Base-by-base conservation (phyloP, 805 yeast species). In the Clavispora fructus region DNA sequence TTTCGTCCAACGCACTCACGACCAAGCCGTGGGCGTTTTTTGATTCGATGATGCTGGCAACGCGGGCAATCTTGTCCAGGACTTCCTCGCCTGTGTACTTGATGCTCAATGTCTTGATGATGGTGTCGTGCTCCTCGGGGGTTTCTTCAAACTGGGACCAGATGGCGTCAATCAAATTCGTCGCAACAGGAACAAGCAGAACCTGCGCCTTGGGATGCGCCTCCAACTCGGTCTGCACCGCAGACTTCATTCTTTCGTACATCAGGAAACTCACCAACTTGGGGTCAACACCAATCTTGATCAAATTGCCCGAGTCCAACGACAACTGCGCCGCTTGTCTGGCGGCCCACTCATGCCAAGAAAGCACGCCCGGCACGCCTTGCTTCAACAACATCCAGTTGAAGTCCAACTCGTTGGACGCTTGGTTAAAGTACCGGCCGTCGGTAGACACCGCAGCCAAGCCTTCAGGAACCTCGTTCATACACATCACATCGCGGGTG, bases 101-200 rank as follows among this genome's bases (percentile, higher is more conserved):
- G 3, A 64, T 57, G 42, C 73, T 78, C 45, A 88, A 74, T 25
- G 71, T 61, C 30, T 73, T 62, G 40, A 91, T 71, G 39, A 73
- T 75, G 13, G 71, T 60, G 23, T 80, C 73, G 46, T 87, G 70
- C 10, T 56, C 27, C 5, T 55, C 59, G 23, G 97, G 97, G 7
- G 71, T 56, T 19, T 74, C 73, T 67, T 88, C 92, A 56, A 81
- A 82, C 10, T 69, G 56, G 7, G 69, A 67, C 96, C 96, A 90
- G 16, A 90, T 82, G 25, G 58, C 56, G 56, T 88, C 97, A 28
- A 94, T 69, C 54, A 94, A 71, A 61, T 92, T 92, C 13, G 70
- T 75, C 45, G 61, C 59, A n/a, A 77, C 64, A 0, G 81, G 67
- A 8, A 71, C 67, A 12, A 79, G 54, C 46, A 67, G 72, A 16